A percentile compares a stretch with the other conserved stretches of the same genome.
Evolutionary conservation across 345 rosid genomes (phyloP).

Genomic region (Durio zibethinus): DNA sequence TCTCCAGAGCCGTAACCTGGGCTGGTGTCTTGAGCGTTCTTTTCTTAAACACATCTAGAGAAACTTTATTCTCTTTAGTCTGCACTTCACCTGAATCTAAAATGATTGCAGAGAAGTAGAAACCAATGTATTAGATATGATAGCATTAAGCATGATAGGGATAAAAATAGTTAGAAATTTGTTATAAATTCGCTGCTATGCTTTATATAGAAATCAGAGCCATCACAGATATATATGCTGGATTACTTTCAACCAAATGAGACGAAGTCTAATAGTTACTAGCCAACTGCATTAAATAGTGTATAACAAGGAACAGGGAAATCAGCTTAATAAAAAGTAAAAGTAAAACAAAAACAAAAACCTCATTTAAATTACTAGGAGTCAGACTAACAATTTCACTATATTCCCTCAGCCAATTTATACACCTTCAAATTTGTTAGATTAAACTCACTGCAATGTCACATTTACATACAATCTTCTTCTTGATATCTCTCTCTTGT

Average conservation of each 20-base stretch:
- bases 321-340: neutral
- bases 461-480: neutral
- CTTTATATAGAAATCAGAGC: neutral
- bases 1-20: slow-evolving; percentile 76
- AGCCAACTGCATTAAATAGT: neutral
- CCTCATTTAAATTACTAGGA: neutral
- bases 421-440: neutral
- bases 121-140: neutral
- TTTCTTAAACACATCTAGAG: slow-evolving; percentile 53
- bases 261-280: neutral
- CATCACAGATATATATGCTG: neutral
- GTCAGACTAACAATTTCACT: neutral
- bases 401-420: neutral
- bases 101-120: slow-evolving; percentile 13
- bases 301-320: neutral
- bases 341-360: neutral
- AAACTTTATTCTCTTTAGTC: slow-evolving; percentile 55
- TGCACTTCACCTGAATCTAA: slow-evolving; percentile 60
- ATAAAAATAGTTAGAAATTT: neutral
- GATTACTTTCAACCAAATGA: neutral
- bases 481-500: neutral
- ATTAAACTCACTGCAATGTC: neutral
- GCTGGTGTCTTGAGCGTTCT: slow-evolving; percentile 68
- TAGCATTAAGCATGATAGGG: neutral
- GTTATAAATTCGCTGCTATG: neutral